These are phyloP conservation scores for Babesia bovis DNA, from an alignment of 169 alveolate genomes.

Conservation along the genomic window DNA sequence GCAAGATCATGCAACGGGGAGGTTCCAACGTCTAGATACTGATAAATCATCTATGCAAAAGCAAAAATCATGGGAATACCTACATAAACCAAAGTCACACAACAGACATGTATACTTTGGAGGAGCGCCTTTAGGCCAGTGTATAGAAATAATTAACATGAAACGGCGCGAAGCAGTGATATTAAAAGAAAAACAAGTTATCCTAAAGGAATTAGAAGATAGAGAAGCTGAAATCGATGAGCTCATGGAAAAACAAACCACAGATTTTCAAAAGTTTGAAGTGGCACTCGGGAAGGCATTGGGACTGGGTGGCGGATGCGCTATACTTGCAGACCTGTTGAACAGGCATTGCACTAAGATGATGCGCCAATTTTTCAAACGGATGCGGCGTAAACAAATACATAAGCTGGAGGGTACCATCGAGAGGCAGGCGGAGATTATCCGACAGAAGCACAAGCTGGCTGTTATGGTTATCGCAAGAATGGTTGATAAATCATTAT, in stretches of 20 bases:
- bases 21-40: conserved; percentile 10
- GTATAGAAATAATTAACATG: conserved; percentile 19
- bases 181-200: not conserved
- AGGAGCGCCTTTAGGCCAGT: conserved; percentile 49
- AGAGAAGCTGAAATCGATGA: conserved; percentile 26
- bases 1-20: conserved; percentile 14
- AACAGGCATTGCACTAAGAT: not conserved
- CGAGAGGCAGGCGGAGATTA: not conserved
- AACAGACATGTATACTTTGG: conserved; percentile 63
- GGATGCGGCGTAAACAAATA: not conserved
- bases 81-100: conserved; percentile 25
- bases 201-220: conserved; percentile 14
- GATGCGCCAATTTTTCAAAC: not conserved
- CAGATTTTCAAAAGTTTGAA: conserved; percentile 45
- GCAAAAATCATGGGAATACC: conserved; percentile 36
- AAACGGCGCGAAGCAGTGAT: conserved; percentile 6
- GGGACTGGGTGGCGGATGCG: conserved; percentile 35
- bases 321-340: not conserved
- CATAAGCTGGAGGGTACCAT: not conserved
- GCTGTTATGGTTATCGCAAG: conserved; percentile 16
- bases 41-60: not conserved
- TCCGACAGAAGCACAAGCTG: conserved; percentile 8
- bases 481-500: not conserved
- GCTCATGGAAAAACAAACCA: conserved; percentile 16
- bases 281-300: conserved; percentile 56